These are phyloP conservation scores for Russula dissimulans DNA, from an alignment of 768 basidiomycete species.

Conservation along the genomic window DNA sequence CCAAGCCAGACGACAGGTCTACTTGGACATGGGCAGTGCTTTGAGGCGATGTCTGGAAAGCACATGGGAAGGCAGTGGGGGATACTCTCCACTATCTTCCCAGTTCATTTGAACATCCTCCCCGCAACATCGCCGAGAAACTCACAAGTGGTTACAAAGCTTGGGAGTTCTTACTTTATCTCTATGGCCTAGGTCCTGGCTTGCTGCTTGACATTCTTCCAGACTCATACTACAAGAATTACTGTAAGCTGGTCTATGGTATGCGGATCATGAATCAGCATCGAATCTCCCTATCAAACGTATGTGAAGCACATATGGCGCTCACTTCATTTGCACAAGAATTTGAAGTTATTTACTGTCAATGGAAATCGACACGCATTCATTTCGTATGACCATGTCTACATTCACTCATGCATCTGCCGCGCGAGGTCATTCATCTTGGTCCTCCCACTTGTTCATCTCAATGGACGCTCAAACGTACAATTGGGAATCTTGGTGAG, in stretches of 20 bases:
- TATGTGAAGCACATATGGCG: neutral
- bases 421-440: neutral
- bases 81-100: neutral
- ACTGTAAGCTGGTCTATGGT: constrained; percentile 23
- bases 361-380: neutral
- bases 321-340: neutral
- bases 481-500: neutral
- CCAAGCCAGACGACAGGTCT: neutral
- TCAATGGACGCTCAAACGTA: neutral
- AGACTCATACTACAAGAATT: constrained; percentile 22
- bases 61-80: neutral
- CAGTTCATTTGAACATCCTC: constrained; percentile 10
- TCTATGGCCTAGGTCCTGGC: constrained; percentile 23
- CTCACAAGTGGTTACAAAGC: constrained; percentile 30
- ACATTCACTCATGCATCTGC: neutral
- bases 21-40: neutral
- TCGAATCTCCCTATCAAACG: neutral
- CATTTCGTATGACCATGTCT: neutral
- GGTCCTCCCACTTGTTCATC: neutral
- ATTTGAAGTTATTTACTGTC: neutral
- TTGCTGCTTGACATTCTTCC: constrained; percentile 24
- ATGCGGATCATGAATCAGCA: constrained; percentile 22
- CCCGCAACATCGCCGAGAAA: constrained; percentile 34
- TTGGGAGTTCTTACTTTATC: constrained; percentile 22
- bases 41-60: neutral